Evolutionary conservation across 2,329 filamentous ascomycete genomes (phyloP), one percentile per base, ranked within the genome.

Genomic region (Calonectria naviculata): DNA sequence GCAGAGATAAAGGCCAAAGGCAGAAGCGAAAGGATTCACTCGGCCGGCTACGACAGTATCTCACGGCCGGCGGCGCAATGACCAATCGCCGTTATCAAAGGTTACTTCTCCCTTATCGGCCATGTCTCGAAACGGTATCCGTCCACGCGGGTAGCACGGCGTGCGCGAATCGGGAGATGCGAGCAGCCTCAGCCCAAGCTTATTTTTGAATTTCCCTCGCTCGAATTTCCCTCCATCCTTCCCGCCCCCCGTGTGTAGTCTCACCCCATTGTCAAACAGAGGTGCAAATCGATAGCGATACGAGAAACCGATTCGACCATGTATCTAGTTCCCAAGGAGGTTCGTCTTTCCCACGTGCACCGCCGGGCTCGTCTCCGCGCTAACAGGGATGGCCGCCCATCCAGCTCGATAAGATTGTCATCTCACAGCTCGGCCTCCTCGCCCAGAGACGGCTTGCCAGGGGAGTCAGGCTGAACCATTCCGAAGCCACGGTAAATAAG

Each of bases 391-490:
- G 54, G 61, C n/a, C 19, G 52, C 26, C 29, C 24, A 31, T 46
- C 67, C 67, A 98, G 96, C 89, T 98, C 80, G 96, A 98, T 88
- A 98, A 98, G 91, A 94, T 98, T 84, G 90, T 93, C 82, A 96
- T 97, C 81, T 94, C 95, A 66, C 95, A 98, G 84, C 87, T 97
- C 72, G 96, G 96, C 77, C 89, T 93, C 76, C 89, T 98, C 60
- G 96, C 96, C 66, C 96, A 98, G 86, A 90, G 93, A 74, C 91
- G 96, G 71, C 91, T 98, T 75, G 96, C 96, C 36, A 89, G 96
- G 78, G 96, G 96, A 63, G 92, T 98, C 65, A 93, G 92, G 81
- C 87, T 98, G 78, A 98, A 98, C 81, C 95, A 98, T 85, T 89
- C 93, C 36, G 96, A 98, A 87, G 95, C 96, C 72, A 92, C 91